Evolutionary conservation across 345 rosid genomes (phyloP).

Genomic region (Hibiscus tridactylites): DNA sequence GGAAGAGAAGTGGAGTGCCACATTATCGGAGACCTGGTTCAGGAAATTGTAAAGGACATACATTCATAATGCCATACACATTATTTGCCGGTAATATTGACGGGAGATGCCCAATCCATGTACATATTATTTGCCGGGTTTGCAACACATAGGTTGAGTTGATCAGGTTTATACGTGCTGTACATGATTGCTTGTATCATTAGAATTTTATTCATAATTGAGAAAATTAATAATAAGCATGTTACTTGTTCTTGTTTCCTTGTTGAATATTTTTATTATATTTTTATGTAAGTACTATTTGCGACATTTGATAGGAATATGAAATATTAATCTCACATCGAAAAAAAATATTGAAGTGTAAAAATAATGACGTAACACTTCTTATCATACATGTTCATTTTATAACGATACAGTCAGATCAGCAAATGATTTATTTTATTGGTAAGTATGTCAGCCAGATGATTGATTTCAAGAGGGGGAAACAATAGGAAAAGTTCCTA

Average conservation of each 20-base stretch:
- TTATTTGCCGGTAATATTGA: not conserved
- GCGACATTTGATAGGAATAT: too few relatives aligned
- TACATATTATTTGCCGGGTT: not conserved
- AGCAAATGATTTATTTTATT: too few relatives aligned
- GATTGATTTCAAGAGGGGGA: too few relatives aligned
- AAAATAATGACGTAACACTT: too few relatives aligned
- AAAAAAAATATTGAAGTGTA: too few relatives aligned
- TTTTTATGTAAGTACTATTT: too few relatives aligned
- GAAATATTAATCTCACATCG: too few relatives aligned
- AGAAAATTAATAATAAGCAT: not conserved
- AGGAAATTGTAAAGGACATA: conserved; percentile 44
- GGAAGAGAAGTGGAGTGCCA: conserved; percentile 56
- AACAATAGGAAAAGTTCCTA: too few relatives aligned
- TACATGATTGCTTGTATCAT: not conserved
- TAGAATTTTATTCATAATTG: not conserved
- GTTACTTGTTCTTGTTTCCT: not conserved
- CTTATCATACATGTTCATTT: too few relatives aligned
- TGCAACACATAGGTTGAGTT: not conserved
- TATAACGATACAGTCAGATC: too few relatives aligned
- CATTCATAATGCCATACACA: not conserved
- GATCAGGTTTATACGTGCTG: not conserved
- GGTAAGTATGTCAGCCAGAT: too few relatives aligned
- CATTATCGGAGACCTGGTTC: conserved; percentile 45
- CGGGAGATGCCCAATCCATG: not conserved
- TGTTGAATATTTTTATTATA: not conserved